Evolutionary conservation across 345 rosid genomes (phyloP).

Genomic region (Aethionema arabicum): DNA sequence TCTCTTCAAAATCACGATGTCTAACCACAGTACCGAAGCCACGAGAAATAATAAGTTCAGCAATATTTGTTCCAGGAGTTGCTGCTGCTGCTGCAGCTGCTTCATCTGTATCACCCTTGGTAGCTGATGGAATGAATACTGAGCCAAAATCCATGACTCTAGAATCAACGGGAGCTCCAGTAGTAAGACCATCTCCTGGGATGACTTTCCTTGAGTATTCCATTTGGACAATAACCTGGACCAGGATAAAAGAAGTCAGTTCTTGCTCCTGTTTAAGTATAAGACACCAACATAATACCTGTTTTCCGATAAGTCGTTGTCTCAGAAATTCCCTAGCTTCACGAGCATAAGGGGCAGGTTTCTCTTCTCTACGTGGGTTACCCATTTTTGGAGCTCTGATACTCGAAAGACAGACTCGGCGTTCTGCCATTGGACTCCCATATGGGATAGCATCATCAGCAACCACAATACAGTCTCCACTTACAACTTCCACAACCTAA

Average conservation of each 20-base stretch:
- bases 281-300: constrained; percentile 43
- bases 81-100: constrained; percentile 47
- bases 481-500: constrained; percentile 94
- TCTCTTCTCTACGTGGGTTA: constrained; percentile 83
- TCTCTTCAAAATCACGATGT: constrained; percentile 94
- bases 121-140: constrained; percentile 62
- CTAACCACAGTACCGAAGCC: constrained; percentile 79
- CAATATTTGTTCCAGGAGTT: constrained; percentile 62
- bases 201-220: constrained; percentile 85
- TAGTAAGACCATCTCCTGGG: constrained; percentile 59
- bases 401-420: constrained; percentile 88
- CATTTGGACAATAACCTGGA: constrained; percentile 88
- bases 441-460: constrained; percentile 90
- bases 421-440: constrained; percentile 83
- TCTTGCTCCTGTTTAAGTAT: constrained; percentile 16
- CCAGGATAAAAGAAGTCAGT: constrained; percentile 21
- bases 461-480: constrained; percentile 90
- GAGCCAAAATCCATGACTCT: constrained; percentile 96
- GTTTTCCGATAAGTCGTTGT: constrained; percentile 72
- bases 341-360: constrained; percentile 90
- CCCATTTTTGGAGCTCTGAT: constrained; percentile 91
- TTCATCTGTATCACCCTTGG: constrained; percentile 60
- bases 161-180: constrained; percentile 56
- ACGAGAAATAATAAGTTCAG: constrained; percentile 75
- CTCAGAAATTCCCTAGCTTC: constrained; percentile 90